Base-by-base conservation (phyloP, 2,329 filamentous ascomycete genomes). In the Xylariaceae sp. region DNA sequence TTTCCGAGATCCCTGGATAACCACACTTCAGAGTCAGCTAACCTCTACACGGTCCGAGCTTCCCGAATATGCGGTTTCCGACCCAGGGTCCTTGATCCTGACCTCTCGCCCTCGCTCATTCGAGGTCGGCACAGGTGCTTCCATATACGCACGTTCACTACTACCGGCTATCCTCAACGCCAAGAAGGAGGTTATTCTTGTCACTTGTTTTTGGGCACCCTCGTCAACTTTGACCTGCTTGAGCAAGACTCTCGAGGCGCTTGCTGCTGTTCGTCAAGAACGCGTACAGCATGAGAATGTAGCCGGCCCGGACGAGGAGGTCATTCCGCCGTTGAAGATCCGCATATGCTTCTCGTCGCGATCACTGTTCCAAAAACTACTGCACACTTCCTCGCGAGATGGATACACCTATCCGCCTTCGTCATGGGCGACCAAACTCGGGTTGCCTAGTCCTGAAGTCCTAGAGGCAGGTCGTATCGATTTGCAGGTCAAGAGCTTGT, bases 161-260 rank as follows among this genome's bases (percentile, higher is more conserved):
- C 64, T 83, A 1, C 79, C 84, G 2, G 77, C 80, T 8, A 73
- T 90, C 3, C 64, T 77, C 4, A 58, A 65, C 1, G 81, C 86
- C 2, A 67, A 74, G 28, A 64, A 72, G 36, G 86, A 89, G 53
- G 67, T 90, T 19, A 78, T 89, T 44, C 72, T 93, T 32, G 84
- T 89, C 6, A 91, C 87, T 8, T 91, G 87, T 62, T 93, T 90
- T 64, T 90, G 87, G 86, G 81, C 87, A 0, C 67, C 69, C 0
- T 90, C 86, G 0, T 63, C 72, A 2, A 83, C 80, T 0, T 68
- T 83, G 15, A 65, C 73, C 3, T 72, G 72, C 1, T 66, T 93
- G 11, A 71, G 68, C 30, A 65, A 75, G 3, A 68, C 79, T 0
- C 71, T 93, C 1, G 62, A 71, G 12, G 67, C 68, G 38, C 71